Conservation (phyloP, 306 rosid genomes). For the Gynostemma pentaphyllum region DNA sequence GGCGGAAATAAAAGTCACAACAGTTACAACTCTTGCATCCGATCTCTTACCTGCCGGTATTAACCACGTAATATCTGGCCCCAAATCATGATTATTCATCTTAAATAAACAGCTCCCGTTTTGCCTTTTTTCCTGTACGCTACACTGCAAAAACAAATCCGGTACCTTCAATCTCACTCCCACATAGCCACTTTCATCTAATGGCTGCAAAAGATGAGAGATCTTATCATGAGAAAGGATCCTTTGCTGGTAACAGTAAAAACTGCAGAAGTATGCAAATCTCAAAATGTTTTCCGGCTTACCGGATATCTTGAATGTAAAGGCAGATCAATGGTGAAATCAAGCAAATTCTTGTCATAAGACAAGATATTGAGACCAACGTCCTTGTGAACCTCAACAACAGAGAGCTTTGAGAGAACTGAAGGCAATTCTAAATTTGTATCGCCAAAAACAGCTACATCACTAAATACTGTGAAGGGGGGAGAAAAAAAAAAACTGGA, state of each 20-base stretch:
- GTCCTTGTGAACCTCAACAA: slow-evolving; percentile 63
- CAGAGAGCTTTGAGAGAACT: slow-evolving; percentile 64
- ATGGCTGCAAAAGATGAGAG: slow-evolving; percentile 32
- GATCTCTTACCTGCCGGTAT: slow-evolving; percentile 53
- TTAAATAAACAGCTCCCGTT: slow-evolving; percentile 33
- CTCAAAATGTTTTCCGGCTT: slow-evolving; percentile 11
- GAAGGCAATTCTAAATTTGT: slow-evolving; percentile 80
- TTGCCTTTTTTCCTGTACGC: slow-evolving; percentile 18
- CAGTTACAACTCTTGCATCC: slow-evolving; percentile 40
- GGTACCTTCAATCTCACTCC: slow-evolving; percentile 46
- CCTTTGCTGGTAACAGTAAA: no score
- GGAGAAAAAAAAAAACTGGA: no score
- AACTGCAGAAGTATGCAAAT: neutral
- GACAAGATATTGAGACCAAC: slow-evolving; percentile 24
- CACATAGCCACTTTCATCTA: slow-evolving; percentile 62
- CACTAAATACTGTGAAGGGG: slow-evolving; percentile 33
- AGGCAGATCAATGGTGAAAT: slow-evolving; percentile 45
- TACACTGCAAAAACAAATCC: slow-evolving; percentile 45
- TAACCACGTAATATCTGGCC: slow-evolving; percentile 41
- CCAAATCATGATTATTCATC: slow-evolving; percentile 19
- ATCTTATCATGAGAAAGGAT: no score
- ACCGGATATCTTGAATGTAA: slow-evolving; percentile 83
- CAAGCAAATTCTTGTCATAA: slow-evolving; percentile 12
- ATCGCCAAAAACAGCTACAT: slow-evolving; percentile 76
- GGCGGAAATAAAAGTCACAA: slow-evolving; percentile 46